Base-by-base conservation (phyloP, 192 early-diverging fungal genomes). In the Linnemannia zychae region DNA sequence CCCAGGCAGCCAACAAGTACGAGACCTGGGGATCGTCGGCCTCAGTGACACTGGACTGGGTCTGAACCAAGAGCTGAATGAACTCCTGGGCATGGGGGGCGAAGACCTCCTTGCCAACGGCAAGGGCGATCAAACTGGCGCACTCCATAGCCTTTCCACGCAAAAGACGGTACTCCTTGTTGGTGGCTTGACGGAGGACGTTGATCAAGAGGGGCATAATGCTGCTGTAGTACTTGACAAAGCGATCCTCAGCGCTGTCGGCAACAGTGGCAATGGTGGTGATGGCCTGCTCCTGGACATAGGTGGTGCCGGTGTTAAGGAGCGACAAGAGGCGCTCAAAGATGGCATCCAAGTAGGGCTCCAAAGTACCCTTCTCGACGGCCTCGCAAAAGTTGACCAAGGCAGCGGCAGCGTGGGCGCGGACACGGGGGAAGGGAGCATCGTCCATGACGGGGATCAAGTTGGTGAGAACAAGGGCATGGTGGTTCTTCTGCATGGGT, bases 61-160 rank as follows among this genome's bases (percentile, higher is more conserved):
- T 95, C 67, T 90, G 89, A 16, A 92, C 92, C 73, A 99, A 91
- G 47, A 99, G 89, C 74, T 95, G 80, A 77, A 98, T 93, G 40
- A 99, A 93, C 47, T 94, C 92, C 48, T 91, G 83, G 1, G 95
- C 94, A 80, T 99, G 93, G 18, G 92, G 92, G 22, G 91, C 90
- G 89, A 99, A 97, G 36, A 93, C 91, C 44, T 98, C 96, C 80
- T 95, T 96, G 65, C 97, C 97, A 65, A 99, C 97, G 11, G 97
- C 97, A 76, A 98, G 88, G 72, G 96, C 97, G 75, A 99, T 96
- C 72, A 99, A 91, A 69, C 95, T 96, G 34, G 98, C 96, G 86
- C 99, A 99, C 90, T 99, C 99, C 87, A 99, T 95, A 5, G 98
- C 93, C 90, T 99, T 99, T 74, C 98, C 97, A 38, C 98, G 95